A percentile compares a stretch with the other conserved stretches of the same genome.
phyloP scores from a whole-genome alignment of 163 green algal species.

The Volvox carteri region DNA sequence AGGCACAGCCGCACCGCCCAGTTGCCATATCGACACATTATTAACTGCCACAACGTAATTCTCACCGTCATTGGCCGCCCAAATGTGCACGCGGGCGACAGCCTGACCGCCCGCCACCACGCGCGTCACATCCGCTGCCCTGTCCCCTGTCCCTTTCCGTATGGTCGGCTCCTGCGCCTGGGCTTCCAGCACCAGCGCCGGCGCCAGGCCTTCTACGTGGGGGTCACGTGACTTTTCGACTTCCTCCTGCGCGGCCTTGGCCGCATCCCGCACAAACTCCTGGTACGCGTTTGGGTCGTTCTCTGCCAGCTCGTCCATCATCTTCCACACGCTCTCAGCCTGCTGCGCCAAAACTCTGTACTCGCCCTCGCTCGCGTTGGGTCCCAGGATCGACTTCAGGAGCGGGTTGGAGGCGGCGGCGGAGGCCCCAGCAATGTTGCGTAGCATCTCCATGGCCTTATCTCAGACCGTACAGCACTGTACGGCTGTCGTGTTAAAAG shows the following conservation, averaged over 20 bases:
- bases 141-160: neutral
- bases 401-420: slow-evolving; percentile 44
- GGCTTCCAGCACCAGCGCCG: slow-evolving; percentile 47
- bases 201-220: slow-evolving; percentile 16
- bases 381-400: slow-evolving; percentile 60
- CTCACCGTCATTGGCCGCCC: slow-evolving; percentile 41
- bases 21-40: neutral
- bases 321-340: slow-evolving; percentile 47
- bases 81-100: slow-evolving; percentile 45
- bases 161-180: slow-evolving; percentile 5
- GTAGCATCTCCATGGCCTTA: slow-evolving; percentile 40
- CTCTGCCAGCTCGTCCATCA: slow-evolving; percentile 51
- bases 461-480: too few relatives aligned
- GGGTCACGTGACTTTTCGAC: slow-evolving; percentile 1
- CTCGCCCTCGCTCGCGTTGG: slow-evolving; percentile 3
- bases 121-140: neutral
- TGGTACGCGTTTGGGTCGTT: slow-evolving; percentile 50
- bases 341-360: neutral
- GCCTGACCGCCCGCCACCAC: slow-evolving; percentile 12
- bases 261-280: slow-evolving; percentile 16
- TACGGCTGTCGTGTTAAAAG: too few relatives aligned
- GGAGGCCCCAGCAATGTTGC: slow-evolving; percentile 33
- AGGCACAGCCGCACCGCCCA: too few relatives aligned
- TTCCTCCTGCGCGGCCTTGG: slow-evolving; percentile 27
- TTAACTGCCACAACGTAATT: neutral